phyloP scores from a whole-genome alignment of 2,329 filamentous ascomycete species.

The Ceratocystis destructans region DNA sequence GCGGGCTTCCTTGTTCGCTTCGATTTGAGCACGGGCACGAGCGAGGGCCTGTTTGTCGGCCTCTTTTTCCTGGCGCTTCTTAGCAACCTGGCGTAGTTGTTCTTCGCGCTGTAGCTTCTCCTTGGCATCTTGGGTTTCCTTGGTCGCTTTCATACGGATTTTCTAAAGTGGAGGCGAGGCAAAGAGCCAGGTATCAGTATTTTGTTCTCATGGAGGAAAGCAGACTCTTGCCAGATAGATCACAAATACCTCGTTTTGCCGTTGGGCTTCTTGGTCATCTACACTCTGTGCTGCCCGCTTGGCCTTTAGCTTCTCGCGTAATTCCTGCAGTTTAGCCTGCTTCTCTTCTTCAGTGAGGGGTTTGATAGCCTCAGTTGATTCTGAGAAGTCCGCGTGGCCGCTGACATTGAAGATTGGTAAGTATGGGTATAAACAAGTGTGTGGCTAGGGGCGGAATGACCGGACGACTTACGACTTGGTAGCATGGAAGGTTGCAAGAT shows the following conservation, averaged over 20 bases:
- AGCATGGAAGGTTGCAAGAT: slow-evolving; percentile 79
- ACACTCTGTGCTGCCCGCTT: slow-evolving; percentile 57
- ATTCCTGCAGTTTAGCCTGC: slow-evolving; percentile 60
- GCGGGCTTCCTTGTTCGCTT: slow-evolving; percentile 83
- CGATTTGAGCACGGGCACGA: slow-evolving; percentile 83
- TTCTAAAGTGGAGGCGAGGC: slow-evolving; percentile 29
- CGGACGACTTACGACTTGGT: slow-evolving; percentile 52
- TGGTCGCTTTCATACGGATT: slow-evolving; percentile 75
- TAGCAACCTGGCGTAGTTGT: slow-evolving; percentile 77
- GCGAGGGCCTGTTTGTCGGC: slow-evolving; percentile 77
- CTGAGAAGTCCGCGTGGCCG: slow-evolving; percentile 78
- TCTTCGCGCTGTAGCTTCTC: slow-evolving; percentile 81
- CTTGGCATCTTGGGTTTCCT: slow-evolving; percentile 76
- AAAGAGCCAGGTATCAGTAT: background rate
- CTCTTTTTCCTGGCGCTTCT: slow-evolving; percentile 76
- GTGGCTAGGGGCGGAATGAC: background rate
- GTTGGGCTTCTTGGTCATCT: slow-evolving; percentile 66
- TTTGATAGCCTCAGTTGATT: slow-evolving; percentile 84
- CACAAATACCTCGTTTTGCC: slow-evolving; percentile 60
- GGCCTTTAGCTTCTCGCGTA: slow-evolving; percentile 55
- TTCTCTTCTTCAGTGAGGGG: slow-evolving; percentile 88
- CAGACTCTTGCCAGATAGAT: slow-evolving; percentile 9
- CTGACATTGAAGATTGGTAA: slow-evolving; percentile 23
- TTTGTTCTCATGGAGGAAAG: background rate
- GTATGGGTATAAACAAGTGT: background rate